Percentiles rank a stretch among this genome's conserved stretches.
Conservation (phyloP, 2,329 filamentous ascomycete genomes). For the Fusarium gaditjirri region DNA sequence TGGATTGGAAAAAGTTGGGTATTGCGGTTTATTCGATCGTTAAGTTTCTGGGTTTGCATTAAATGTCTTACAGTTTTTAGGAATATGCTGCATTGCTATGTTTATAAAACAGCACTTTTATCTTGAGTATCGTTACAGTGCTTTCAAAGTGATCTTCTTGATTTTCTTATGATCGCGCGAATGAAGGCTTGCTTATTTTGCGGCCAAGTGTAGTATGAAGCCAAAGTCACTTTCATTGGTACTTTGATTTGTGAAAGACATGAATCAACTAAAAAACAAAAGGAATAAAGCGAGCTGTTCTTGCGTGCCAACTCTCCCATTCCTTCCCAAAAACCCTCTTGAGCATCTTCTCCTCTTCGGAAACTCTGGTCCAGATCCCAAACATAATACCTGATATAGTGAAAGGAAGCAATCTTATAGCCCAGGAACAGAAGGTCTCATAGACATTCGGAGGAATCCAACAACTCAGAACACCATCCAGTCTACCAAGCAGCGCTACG, state of each 20-base stretch:
- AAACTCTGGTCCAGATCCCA: constrained; percentile 51
- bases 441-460: constrained; percentile 48
- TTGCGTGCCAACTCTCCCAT: constrained; percentile 61
- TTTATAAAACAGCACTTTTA: neutral
- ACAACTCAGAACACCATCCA: constrained; percentile 54
- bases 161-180: too few relatives aligned
- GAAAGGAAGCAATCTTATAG: constrained; percentile 2
- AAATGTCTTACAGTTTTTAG: neutral
- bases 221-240: too few relatives aligned
- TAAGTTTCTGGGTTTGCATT: too few relatives aligned
- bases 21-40: neutral
- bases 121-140: fast-evolving
- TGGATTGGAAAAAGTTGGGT: neutral
- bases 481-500: constrained; percentile 48
- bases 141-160: neutral
- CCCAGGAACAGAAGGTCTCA: neutral
- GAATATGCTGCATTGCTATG: neutral
- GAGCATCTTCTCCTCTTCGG: constrained; percentile 63
- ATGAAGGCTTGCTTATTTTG: neutral
- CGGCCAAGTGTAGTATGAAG: neutral
- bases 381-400: constrained; percentile 29
- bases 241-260: too few relatives aligned
- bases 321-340: constrained; percentile 56
- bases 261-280: neutral
- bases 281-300: constrained; percentile 62